Percentiles rank a stretch among this genome's conserved stretches.
Conservation (phyloP, 202 grass and related monocot species). For the Dendrocalamus latiflorus region DNA sequence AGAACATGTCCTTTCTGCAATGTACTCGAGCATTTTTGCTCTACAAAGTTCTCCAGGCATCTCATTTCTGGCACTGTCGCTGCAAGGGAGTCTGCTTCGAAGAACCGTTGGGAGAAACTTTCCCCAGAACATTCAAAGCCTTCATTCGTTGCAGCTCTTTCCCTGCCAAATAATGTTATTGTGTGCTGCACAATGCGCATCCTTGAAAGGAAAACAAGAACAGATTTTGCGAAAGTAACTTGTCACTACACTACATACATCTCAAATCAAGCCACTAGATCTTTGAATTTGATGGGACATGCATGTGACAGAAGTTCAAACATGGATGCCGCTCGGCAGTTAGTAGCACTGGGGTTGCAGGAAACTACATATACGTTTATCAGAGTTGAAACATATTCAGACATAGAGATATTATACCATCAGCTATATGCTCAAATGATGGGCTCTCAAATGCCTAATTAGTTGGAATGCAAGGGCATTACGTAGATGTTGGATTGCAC, state of each 20-base stretch:
- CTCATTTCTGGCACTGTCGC: constrained; percentile 20
- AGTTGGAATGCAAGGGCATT: neutral
- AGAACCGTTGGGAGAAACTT: constrained; percentile 45
- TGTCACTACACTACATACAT: neutral
- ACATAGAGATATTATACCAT: neutral
- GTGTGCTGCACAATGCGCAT: neutral
- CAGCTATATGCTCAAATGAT: neutral
- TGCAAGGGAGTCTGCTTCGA: constrained; percentile 35
- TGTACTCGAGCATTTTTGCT: too few relatives aligned
- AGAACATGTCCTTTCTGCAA: too few relatives aligned
- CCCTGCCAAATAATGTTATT: constrained; percentile 31
- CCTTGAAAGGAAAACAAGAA: constrained; percentile 1
- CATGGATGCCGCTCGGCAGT: neutral
- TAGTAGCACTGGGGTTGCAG: neutral
- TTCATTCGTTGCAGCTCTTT: constrained; percentile 82
- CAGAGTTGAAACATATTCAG: neutral
- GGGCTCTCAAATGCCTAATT: neutral
- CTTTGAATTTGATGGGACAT: too few relatives aligned
- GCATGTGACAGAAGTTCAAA: neutral
- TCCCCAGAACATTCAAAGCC: too few relatives aligned
- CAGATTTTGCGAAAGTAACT: neutral
- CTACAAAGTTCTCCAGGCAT: neutral
- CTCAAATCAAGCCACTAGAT: neutral
- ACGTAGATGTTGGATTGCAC: neutral
- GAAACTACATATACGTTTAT: neutral